These are phyloP conservation scores for Ehretia macrophylla DNA, from an alignment of 257 asterid genomes.

Conservation along the genomic window DNA sequence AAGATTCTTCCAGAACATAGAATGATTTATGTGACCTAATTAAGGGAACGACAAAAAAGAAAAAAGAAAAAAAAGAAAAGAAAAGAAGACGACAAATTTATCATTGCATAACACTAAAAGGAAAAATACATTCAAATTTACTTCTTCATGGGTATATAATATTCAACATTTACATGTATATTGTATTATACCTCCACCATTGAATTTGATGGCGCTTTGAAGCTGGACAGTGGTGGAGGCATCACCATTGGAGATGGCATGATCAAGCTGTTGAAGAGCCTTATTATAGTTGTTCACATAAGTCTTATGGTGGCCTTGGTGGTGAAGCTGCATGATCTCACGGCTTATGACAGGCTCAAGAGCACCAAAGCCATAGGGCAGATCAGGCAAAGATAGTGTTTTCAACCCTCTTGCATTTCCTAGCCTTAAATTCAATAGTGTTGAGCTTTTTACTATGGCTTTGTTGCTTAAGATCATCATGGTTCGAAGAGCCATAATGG, in stretches of 20 bases:
- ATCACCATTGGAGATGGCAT: constrained; percentile 9
- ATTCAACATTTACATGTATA: neutral
- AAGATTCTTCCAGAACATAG: neutral
- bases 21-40: neutral
- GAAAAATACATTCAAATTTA: neutral
- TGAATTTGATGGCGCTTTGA: constrained; percentile 17
- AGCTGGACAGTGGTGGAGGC: constrained; percentile 7
- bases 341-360: constrained; percentile 18
- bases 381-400: constrained; percentile 11
- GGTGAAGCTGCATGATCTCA: constrained; percentile 18
- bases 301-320: constrained; percentile 13
- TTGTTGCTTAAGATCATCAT: too few relatives aligned
- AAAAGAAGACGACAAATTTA: neutral
- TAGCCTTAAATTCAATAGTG: too few relatives aligned
- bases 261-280: constrained; percentile 9
- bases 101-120: too few relatives aligned
- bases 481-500: too few relatives aligned
- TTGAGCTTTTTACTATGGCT: too few relatives aligned
- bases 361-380: constrained; percentile 9
- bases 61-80: neutral
- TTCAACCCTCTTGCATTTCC: neutral
- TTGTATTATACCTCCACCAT: constrained; percentile 11
- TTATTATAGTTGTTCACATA: constrained; percentile 13
- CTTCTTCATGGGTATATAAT: neutral
- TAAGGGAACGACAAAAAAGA: too few relatives aligned